These are phyloP conservation scores for Poa annua DNA, from an alignment of 176 grass and related monocot genomes.

Conservation along the genomic window DNA sequence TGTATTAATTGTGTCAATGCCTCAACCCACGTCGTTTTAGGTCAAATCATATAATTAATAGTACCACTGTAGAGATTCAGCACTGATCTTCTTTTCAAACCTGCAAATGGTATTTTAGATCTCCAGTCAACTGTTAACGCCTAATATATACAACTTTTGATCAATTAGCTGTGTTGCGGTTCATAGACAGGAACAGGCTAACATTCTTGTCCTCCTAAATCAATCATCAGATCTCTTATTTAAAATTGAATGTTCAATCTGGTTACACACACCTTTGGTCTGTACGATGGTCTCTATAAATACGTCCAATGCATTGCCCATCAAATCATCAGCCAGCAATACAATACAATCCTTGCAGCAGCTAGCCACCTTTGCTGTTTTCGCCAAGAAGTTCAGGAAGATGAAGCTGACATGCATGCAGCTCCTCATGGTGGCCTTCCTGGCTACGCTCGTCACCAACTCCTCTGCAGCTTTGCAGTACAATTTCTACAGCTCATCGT, in stretches of 20 bases:
- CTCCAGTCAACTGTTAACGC: too few species aligned
- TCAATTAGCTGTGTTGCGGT: constrained; percentile 14
- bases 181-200: not conserved
- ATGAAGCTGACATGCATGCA: constrained; percentile 16
- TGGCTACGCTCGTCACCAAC: not conserved
- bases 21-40: not conserved
- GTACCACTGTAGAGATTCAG: not conserved
- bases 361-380: not conserved
- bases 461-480: constrained; percentile 38
- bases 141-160: not conserved
- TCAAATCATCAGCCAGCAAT: not conserved
- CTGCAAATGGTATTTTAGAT: not conserved
- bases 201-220: constrained; percentile 6
- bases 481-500: constrained; percentile 47
- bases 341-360: not conserved
- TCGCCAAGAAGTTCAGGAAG: not conserved
- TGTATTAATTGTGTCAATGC: not conserved
- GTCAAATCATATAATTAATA: not conserved
- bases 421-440: constrained; percentile 19
- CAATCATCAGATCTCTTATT: constrained; percentile 17
- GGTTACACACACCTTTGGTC: not conserved
- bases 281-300: constrained; percentile 24
- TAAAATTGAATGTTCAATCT: not conserved
- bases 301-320: not conserved
- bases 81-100: not conserved